Conservation (phyloP, 208 protist genomes). For the Trypanosomatidae sp. region DNA sequence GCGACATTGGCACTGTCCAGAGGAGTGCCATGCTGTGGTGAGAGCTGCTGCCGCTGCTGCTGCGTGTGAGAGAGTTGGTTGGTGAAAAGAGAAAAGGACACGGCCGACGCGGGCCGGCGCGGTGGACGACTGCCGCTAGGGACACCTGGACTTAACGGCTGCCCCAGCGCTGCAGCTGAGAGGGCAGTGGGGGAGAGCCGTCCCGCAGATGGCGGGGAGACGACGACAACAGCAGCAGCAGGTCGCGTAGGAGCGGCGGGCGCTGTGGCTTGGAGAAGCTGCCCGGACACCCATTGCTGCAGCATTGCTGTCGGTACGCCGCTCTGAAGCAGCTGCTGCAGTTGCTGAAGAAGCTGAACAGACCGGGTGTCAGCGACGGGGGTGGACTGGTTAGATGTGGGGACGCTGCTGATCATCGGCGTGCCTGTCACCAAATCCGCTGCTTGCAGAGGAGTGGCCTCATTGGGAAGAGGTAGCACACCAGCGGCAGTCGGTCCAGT, state of each 20-base stretch:
- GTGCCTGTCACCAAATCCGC: background rate
- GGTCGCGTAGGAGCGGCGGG: background rate
- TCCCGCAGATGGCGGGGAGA: background rate
- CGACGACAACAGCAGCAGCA: background rate
- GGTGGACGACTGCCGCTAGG: background rate
- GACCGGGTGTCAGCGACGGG: background rate
- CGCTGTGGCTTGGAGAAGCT: slow-evolving; percentile 12
- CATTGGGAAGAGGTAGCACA: background rate
- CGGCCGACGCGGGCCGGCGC: slow-evolving; percentile 12
- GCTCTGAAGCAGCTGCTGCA: slow-evolving; percentile 24
- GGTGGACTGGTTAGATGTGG: background rate
- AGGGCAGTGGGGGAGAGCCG: background rate
- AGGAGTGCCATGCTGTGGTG: background rate
- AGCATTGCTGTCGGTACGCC: slow-evolving; percentile 8
- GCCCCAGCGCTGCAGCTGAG: background rate
- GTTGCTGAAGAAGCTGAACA: slow-evolving; percentile 19
- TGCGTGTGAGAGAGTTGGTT: background rate
- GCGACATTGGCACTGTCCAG: background rate
- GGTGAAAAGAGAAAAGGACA: slow-evolving; percentile 12
- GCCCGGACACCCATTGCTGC: slow-evolving; percentile 25
- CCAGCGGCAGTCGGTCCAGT: background rate
- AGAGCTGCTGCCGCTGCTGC: background rate
- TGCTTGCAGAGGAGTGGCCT: background rate
- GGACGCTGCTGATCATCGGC: background rate
- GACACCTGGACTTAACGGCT: background rate